Conservation (phyloP, 164 flowering plant genomes). For the Protea cynaroides region DNA sequence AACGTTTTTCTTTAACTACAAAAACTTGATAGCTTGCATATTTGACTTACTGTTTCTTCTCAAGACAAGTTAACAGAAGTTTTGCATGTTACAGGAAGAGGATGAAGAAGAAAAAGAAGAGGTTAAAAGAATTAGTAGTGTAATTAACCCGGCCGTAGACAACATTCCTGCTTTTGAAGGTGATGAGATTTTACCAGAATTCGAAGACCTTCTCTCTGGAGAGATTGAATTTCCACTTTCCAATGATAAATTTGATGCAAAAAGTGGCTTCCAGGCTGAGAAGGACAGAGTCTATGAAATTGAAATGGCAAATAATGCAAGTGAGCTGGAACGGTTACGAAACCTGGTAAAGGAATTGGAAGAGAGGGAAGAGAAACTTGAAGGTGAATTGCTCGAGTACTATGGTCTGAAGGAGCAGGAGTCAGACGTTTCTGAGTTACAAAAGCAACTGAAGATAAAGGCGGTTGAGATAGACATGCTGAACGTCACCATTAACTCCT, state of each 20-base stretch:
- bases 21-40: no score
- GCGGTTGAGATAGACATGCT: slow-evolving; percentile 82
- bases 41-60: background rate
- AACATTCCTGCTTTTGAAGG: slow-evolving; percentile 36
- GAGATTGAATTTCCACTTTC: slow-evolving; percentile 71
- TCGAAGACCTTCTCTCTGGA: slow-evolving; percentile 68
- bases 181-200: slow-evolving; percentile 68
- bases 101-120: slow-evolving; percentile 70
- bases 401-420: slow-evolving; percentile 94
- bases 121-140: slow-evolving; percentile 74
- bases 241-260: slow-evolving; percentile 33
- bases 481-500: slow-evolving; percentile 67
- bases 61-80: background rate
- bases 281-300: slow-evolving; percentile 53
- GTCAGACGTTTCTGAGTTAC: slow-evolving; percentile 61
- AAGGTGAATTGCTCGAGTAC: slow-evolving; percentile 92
- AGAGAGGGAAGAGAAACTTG: slow-evolving; percentile 89
- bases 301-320: slow-evolving; percentile 72
- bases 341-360: slow-evolving; percentile 80
- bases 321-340: slow-evolving; percentile 63
- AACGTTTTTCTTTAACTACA: no score
- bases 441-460: slow-evolving; percentile 89
- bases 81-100: slow-evolving; percentile 23
- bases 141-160: slow-evolving; percentile 40
- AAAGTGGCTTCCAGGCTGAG: slow-evolving; percentile 26